Percentiles rank a stretch among this genome's conserved stretches.
phyloP scores from a whole-genome alignment of 2,329 filamentous ascomycete genomes.

The Tolypocladium guangdongense region DNA sequence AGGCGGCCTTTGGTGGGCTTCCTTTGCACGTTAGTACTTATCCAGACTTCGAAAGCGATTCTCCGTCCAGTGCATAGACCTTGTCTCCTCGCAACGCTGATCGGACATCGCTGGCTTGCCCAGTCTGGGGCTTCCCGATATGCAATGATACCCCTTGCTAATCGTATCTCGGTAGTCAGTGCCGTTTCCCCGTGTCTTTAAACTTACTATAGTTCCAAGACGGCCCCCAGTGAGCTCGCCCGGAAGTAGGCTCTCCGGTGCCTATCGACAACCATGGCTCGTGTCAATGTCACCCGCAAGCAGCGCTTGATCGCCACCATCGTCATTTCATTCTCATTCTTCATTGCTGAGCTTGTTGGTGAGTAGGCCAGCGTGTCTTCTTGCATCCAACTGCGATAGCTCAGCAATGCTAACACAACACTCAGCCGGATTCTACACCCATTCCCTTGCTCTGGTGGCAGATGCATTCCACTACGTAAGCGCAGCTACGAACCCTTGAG shows the following conservation, averaged over 20 bases:
- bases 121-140: no score
- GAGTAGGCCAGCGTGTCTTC: background rate
- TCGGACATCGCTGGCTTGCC: no score
- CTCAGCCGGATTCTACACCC: conserved; percentile 56
- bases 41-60: background rate
- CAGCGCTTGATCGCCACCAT: conserved; percentile 37
- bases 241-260: background rate
- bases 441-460: conserved; percentile 60
- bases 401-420: background rate
- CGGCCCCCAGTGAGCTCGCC: background rate
- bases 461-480: conserved; percentile 69
- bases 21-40: background rate
- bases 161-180: background rate
- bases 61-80: no score
- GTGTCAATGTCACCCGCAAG: conserved; percentile 20
- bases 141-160: no score
- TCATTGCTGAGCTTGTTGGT: conserved; percentile 40
- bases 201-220: background rate
- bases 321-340: conserved; percentile 38
- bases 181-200: background rate
- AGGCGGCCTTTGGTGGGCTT: background rate
- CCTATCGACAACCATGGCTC: conserved; percentile 6
- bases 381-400: background rate
- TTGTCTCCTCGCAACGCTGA: no score
- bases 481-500: background rate